phyloP scores from a whole-genome alignment of 371 early-diverging fungal genomes.

The Lichtheimia ramosa region DNA sequence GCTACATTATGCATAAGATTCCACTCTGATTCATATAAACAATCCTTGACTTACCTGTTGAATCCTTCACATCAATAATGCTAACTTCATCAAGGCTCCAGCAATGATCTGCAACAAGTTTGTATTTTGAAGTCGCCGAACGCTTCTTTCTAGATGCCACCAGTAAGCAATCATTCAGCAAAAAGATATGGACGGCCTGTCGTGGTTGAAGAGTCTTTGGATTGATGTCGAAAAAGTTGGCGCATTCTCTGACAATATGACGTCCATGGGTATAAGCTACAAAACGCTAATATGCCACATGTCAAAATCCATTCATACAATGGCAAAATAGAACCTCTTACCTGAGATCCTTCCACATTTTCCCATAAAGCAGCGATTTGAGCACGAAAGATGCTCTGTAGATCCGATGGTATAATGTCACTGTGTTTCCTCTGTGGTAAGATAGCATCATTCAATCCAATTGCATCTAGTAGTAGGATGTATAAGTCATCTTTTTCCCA shows the following conservation, averaged over 20 bases:
- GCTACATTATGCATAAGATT: constrained; percentile 13
- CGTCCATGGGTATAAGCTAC: constrained; percentile 75
- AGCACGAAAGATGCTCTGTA: constrained; percentile 59
- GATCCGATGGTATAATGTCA: constrained; percentile 49
- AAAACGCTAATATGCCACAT: constrained; percentile 49
- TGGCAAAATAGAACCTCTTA: constrained; percentile 11
- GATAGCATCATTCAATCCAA: constrained; percentile 19
- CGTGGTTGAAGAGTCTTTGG: constrained; percentile 72
- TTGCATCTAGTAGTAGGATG: constrained; percentile 2
- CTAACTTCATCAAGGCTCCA: constrained; percentile 75
- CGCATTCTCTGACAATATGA: constrained; percentile 79
- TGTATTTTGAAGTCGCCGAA: constrained; percentile 63
- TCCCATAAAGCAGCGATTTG: constrained; percentile 75
- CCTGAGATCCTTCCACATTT: constrained; percentile 79
- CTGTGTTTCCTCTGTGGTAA: constrained; percentile 33
- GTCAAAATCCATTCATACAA: background rate
- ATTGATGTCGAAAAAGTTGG: constrained; percentile 78
- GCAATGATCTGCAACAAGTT: constrained; percentile 80
- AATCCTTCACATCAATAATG: constrained; percentile 81
- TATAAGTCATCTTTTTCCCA: background rate
- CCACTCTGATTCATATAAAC: background rate
- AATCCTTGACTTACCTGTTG: constrained; percentile 49
- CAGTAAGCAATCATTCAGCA: constrained; percentile 82
- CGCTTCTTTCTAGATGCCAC: constrained; percentile 78
- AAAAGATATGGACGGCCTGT: constrained; percentile 75